Percentiles rank a stretch among this genome's conserved stretches.
Conservation (phyloP, 176 grass and related monocot species). For the Ensete ventricosum region DNA sequence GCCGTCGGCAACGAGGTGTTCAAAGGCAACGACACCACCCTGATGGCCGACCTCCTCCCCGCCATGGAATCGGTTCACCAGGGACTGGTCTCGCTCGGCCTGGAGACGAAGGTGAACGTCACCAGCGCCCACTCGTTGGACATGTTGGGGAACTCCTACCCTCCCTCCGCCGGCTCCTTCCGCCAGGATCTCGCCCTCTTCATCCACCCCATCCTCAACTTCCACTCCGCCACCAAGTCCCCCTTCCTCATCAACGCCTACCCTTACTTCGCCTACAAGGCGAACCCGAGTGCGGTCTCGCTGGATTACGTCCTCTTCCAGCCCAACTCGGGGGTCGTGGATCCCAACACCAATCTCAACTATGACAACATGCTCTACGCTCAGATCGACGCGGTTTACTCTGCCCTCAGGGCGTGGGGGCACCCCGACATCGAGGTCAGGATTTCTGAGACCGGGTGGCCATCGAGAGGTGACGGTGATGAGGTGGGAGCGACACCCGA, state of each 20-base stretch:
- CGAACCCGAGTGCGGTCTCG: slow-evolving; percentile 37
- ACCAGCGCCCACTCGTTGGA: slow-evolving; percentile 76
- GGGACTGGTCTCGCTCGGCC: slow-evolving; percentile 35
- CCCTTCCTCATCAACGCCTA: slow-evolving; percentile 91
- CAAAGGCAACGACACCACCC: slow-evolving; percentile 62
- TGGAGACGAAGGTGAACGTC: slow-evolving; percentile 55
- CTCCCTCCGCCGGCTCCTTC: slow-evolving; percentile 69
- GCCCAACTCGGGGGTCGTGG: slow-evolving; percentile 54
- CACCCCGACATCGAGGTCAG: slow-evolving; percentile 59
- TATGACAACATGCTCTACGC: slow-evolving; percentile 99
- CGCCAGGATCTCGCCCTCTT: slow-evolving; percentile 38
- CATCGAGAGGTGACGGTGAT: slow-evolving; percentile 63
- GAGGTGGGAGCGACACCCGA: slow-evolving; percentile 65
- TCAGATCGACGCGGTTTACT: slow-evolving; percentile 71
- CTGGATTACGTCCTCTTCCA: slow-evolving; percentile 77
- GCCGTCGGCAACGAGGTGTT: slow-evolving; percentile 94
- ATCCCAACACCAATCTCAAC: slow-evolving; percentile 51
- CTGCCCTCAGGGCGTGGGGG: slow-evolving; percentile 49
- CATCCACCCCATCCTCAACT: slow-evolving; percentile 59
- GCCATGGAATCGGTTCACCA: slow-evolving; percentile 68
- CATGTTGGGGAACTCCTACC: slow-evolving; percentile 69
- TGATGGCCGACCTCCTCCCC: slow-evolving; percentile 48
- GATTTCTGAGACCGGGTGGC: slow-evolving; percentile 97
- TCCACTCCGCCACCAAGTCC: slow-evolving; percentile 51
- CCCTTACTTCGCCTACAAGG: slow-evolving; percentile 88